Evolutionary conservation across 2,329 filamentous ascomycete genomes (phyloP).

Genomic region (Pyrenophora graminea): DNA sequence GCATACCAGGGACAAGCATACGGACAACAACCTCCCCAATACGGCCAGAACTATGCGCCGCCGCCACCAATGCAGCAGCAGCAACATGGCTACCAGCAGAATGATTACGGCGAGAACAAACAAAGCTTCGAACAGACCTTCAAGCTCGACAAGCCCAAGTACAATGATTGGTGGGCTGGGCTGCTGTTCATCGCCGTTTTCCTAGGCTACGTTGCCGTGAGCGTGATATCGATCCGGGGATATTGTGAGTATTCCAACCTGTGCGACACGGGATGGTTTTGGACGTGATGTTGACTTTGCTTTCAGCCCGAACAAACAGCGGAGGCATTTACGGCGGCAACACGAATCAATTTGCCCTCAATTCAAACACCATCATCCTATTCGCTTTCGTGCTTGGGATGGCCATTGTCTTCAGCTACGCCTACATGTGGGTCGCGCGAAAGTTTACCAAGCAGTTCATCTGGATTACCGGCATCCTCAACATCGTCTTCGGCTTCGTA

Average conservation of each 20-base stretch:
- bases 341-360: slow-evolving; percentile 68
- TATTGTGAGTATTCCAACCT: slow-evolving; percentile 54
- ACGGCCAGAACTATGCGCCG: slow-evolving; percentile 38
- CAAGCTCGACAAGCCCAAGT: slow-evolving; percentile 81
- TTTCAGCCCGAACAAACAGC: slow-evolving; percentile 59
- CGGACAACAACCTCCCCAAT: slow-evolving; percentile 36
- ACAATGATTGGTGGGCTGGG: slow-evolving; percentile 87
- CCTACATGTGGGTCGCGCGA: slow-evolving; percentile 76
- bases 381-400: slow-evolving; percentile 78
- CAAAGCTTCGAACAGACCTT: slow-evolving; percentile 77
- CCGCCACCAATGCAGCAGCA: slow-evolving; percentile 29
- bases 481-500: slow-evolving; percentile 81
- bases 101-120: slow-evolving; percentile 48
- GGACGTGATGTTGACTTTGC: slow-evolving; percentile 6
- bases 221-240: slow-evolving; percentile 73
- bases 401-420: slow-evolving; percentile 74
- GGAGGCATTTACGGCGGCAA: slow-evolving; percentile 74
- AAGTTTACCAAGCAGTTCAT: slow-evolving; percentile 87
- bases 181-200: slow-evolving; percentile 74
- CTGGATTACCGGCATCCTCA: slow-evolving; percentile 68
- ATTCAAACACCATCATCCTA: slow-evolving; percentile 83
- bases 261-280: neutral
- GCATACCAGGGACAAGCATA: slow-evolving; percentile 30
- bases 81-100: slow-evolving; percentile 31
- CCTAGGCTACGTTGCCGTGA: slow-evolving; percentile 75